Conservation (phyloP, 345 rosid genomes). For the Eucalyptus globulus region DNA sequence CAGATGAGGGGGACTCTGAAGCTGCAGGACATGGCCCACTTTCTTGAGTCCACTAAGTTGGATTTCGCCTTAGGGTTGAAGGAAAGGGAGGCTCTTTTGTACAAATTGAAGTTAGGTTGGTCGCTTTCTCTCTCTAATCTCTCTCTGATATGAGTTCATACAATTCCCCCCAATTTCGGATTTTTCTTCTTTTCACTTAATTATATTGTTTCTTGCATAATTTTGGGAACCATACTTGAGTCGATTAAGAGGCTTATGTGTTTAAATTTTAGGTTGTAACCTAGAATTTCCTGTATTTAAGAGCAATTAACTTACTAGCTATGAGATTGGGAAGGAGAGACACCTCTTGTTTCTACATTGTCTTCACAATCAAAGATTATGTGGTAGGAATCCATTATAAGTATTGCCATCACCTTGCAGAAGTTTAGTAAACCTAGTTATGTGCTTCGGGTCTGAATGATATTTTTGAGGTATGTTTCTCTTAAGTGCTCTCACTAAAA, state of each 20-base stretch:
- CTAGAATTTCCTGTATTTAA: background rate
- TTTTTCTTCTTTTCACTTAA: background rate
- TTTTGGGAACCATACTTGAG: background rate
- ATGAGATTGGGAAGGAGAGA: background rate
- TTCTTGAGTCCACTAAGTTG: conserved; percentile 35
- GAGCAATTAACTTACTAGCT: background rate
- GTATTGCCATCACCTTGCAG: background rate
- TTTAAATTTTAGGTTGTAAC: background rate
- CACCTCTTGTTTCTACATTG: background rate
- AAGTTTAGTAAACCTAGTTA: background rate
- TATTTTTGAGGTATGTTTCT: background rate
- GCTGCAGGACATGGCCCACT: conserved; percentile 27
- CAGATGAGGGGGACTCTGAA: conserved; percentile 34
- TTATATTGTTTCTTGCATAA: background rate
- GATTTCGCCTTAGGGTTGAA: conserved; percentile 49
- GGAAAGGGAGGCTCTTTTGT: conserved; percentile 37
- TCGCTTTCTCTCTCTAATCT: background rate
- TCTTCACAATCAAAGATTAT: background rate
- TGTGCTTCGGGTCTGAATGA: background rate
- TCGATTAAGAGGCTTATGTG: background rate
- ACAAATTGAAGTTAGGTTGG: conserved; percentile 50
- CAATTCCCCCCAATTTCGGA: background rate
- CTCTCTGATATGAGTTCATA: background rate
- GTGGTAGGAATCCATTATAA: background rate
- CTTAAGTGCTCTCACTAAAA: background rate